Conservation (phyloP, 2,329 filamentous ascomycete genomes). For the Aurifilum marmelostoma region DNA sequence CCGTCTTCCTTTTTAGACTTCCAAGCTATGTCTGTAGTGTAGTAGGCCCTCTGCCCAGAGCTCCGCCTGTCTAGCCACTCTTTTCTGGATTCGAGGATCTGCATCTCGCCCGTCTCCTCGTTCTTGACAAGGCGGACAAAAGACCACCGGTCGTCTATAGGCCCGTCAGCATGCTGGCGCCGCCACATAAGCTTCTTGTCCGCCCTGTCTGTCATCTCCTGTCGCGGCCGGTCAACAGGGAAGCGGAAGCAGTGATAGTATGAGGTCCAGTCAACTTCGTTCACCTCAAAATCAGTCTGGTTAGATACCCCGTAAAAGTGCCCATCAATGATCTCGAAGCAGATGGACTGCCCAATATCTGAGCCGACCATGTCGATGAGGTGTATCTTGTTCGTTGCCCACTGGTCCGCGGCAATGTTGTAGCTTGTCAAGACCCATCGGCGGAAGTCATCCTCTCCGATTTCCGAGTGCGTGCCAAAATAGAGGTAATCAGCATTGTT, state of each 20-base stretch:
- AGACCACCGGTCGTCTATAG: slow-evolving; percentile 76
- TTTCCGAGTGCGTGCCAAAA: slow-evolving; percentile 65
- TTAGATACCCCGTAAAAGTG: slow-evolving; percentile 74
- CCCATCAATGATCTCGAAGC: slow-evolving; percentile 69
- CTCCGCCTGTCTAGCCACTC: slow-evolving; percentile 64
- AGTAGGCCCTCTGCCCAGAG: slow-evolving; percentile 66
- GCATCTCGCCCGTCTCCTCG: slow-evolving; percentile 59
- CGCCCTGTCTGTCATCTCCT: slow-evolving; percentile 44
- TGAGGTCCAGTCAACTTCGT: slow-evolving; percentile 68
- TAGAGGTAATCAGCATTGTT: slow-evolving; percentile 65
- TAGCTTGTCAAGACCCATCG: slow-evolving; percentile 66
- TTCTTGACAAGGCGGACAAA: slow-evolving; percentile 65
- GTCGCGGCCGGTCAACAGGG: slow-evolving; percentile 52
- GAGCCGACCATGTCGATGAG: slow-evolving; percentile 63
- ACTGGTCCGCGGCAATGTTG: slow-evolving; percentile 46
- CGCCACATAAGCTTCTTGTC: slow-evolving; percentile 61
- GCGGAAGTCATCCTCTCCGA: slow-evolving; percentile 55
- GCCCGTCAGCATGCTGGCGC: slow-evolving; percentile 68
- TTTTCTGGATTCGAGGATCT: slow-evolving; percentile 69
- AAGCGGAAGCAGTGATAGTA: slow-evolving; percentile 71
- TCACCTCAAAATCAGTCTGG: slow-evolving; percentile 61
- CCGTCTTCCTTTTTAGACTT: slow-evolving; percentile 21
- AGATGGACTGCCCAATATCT: slow-evolving; percentile 69
- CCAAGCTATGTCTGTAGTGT: slow-evolving; percentile 59
- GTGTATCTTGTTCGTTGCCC: slow-evolving; percentile 50